Percentiles rank a stretch among this genome's conserved stretches.
Conservation (phyloP, 2,329 filamentous ascomycete genomes). For the Sodiomyces alkalinus region DNA sequence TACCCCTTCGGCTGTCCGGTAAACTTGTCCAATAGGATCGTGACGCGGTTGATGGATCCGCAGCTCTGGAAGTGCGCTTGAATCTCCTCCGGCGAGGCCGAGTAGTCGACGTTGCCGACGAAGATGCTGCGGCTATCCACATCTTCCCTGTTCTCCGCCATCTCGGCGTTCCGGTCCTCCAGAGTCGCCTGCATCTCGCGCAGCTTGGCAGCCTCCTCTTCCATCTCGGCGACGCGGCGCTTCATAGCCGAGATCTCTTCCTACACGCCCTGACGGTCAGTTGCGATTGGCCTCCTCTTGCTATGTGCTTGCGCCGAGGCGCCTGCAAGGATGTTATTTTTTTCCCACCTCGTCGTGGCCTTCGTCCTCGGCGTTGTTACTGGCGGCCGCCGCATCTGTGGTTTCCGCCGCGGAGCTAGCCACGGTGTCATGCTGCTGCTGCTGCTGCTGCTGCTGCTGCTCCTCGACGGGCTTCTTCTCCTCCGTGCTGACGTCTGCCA, state of each 20-base stretch:
- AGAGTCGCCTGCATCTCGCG: slow-evolving; percentile 77
- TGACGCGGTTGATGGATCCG: slow-evolving; percentile 94
- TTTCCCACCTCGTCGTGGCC: slow-evolving; percentile 33
- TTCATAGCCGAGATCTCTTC: slow-evolving; percentile 84
- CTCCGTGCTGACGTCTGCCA: too few relatives aligned
- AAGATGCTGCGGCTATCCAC: slow-evolving; percentile 93
- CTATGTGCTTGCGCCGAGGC: slow-evolving; percentile 5
- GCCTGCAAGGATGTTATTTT: slow-evolving; percentile 6
- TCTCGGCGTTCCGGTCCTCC: slow-evolving; percentile 69
- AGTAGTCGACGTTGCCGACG: slow-evolving; percentile 97
- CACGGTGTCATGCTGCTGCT: too few relatives aligned
- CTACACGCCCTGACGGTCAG: slow-evolving; percentile 17
- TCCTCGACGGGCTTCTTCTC: too few relatives aligned
- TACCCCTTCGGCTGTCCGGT: slow-evolving; percentile 99
- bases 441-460: too few relatives aligned
- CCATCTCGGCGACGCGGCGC: slow-evolving; percentile 75
- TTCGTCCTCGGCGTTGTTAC: slow-evolving; percentile 22
- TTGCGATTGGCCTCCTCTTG: slow-evolving; percentile 7
- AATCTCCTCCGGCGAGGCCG: slow-evolving; percentile 91
- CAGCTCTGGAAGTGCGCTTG: slow-evolving; percentile 97
- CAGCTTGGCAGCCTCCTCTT: slow-evolving; percentile 74
- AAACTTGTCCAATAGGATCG: slow-evolving; percentile 94
- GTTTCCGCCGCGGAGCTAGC: too few relatives aligned
- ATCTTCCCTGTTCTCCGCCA: slow-evolving; percentile 74
- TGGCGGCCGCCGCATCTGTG: too few relatives aligned